Base-by-base conservation (phyloP, 2,329 filamentous ascomycete genomes). In the Pseudocercospora fijiensis region DNA sequence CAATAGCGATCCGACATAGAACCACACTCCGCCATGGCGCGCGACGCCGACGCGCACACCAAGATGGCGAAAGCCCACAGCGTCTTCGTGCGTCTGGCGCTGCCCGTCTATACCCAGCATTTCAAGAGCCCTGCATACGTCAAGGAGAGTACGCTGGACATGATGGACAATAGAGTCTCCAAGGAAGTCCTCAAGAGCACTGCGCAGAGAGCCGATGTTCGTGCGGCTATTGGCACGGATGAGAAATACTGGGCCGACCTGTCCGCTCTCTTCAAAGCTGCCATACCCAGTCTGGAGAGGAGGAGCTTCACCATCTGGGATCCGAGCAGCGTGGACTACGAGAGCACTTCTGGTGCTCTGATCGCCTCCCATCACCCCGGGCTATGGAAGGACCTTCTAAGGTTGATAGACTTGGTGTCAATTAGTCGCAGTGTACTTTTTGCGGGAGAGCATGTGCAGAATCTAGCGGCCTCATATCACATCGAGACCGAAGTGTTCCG, bases 391-490 rank as follows among this genome's bases (percentile, higher is more conserved):
- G 86, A 89, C 69, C 81, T 88, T 61, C 85, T 88, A 71, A 79
- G 86, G 27, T 74, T 89, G 47, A 87, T 88, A 69, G 84, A 87
- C 70, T 73, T 88, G 9, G 83, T 87, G 45, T 85, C 82, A 6
- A 86, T 88, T 63, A 84, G 84, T 22, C 81, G 86, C 28, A 89
- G 88, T 71, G 79, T 87, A 26, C 79, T 88, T 33, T 86, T 85
- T 0, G 83, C 82, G 22, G 87, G 86, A 20, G 85, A 85, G 65
- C 80, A 80, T 56, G 85, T 84, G 22, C 86, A 89, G 73, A 85
- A 88, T 65, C 77, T 88, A n/a, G 84, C 85, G 2, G 85, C 86
- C 4, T 82, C 85, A 60, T 80, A 82, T 53, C 79, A 83, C 2
- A 84, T 88, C 60, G 86, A 88, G 69, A 83, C 86, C 72, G 82